Base-by-base conservation (phyloP, 805 yeast genomes). In the Blastobotrys americana region DNA sequence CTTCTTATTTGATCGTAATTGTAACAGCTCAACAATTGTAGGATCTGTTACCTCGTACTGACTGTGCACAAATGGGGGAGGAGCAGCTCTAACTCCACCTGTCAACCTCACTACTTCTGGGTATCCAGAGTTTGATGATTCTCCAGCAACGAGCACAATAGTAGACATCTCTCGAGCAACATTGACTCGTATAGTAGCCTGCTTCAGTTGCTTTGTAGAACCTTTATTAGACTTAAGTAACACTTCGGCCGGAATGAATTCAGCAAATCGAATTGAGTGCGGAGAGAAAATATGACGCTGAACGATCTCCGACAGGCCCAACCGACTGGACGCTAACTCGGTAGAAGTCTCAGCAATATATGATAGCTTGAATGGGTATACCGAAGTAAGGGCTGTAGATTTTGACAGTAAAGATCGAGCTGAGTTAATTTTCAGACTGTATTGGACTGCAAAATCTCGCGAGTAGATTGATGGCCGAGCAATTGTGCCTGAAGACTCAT, bases 11-110 rank as follows among this genome's bases (percentile, higher is more conserved):
- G 50, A 34, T 2, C 57, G 46, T 34, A 63, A 54, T 36, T 55
- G 49, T 34, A 62, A 48, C 21, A 65, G 53, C 34, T 49, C 52
- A 17, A 55, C 50, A 5, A 62, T 55, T n/a, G 57, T 70, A 4
- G 69, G 66, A 38, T 76, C 77, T 23, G 71, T 63, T 45, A 90
- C 65, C 63, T 81, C 81, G 66, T 70, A 80, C 35, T 75, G 69
- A 21, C 96, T 85, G 61, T 89, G 96, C 37, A 84, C 82, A 93
- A 95, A 93, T 54, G 86, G 77, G 55, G 96, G 89, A 48, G 75
- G 73, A 43, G 80, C 73, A 20, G 81, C 71, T 55, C 73, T 71
- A 33, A 70, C 63, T 39, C 95, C 95, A 39, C 97, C 97, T 21
- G 90, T 77, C 51, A 90, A 72, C 61, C 95, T 76, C 45, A 89